These are phyloP conservation scores for Phialophora chinensis DNA, from an alignment of 2,329 filamentous ascomycete species.

Conservation along the genomic window DNA sequence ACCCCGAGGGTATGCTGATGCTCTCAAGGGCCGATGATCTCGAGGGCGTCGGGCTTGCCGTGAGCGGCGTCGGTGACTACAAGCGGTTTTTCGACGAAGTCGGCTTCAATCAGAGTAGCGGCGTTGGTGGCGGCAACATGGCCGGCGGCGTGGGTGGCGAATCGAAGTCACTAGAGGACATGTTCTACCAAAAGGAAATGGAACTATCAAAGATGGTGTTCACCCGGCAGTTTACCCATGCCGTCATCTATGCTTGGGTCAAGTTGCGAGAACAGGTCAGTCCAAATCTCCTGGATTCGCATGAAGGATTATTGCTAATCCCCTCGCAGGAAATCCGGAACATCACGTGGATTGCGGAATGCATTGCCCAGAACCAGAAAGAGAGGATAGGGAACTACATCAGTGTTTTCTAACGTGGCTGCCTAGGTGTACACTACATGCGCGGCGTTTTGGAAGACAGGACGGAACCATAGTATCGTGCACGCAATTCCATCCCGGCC, in stretches of 20 bases:
- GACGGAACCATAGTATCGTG: neutral
- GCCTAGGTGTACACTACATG: conserved; percentile 16
- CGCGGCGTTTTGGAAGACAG: conserved; percentile 29
- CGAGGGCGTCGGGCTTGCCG: conserved; percentile 89
- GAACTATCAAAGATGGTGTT: conserved; percentile 95
- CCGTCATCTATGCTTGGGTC: conserved; percentile 96
- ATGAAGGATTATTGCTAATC: conserved; percentile 39
- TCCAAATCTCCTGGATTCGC: neutral
- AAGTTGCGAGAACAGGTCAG: conserved; percentile 94
- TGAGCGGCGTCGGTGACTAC: conserved; percentile 92
- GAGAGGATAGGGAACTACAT: conserved; percentile 99
- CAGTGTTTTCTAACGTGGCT: conserved; percentile 77
- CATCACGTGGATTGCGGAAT: conserved; percentile 99
- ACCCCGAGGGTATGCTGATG: conserved; percentile 94
- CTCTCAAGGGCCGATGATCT: conserved; percentile 92
- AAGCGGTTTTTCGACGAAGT: conserved; percentile 95
- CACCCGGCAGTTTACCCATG: conserved; percentile 92
- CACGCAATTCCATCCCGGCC: neutral
- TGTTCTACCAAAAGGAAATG: conserved; percentile 99
- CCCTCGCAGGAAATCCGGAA: conserved; percentile 87
- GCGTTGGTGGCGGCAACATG: conserved; percentile 81
- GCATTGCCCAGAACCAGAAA: conserved; percentile 99
- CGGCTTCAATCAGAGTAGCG: conserved; percentile 75
- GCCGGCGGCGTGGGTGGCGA: conserved; percentile 78
- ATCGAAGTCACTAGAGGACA: conserved; percentile 88